Evolutionary conservation across 495 filamentous ascomycete genomes (phyloP).

Genomic region (Penicillium arizonense): DNA sequence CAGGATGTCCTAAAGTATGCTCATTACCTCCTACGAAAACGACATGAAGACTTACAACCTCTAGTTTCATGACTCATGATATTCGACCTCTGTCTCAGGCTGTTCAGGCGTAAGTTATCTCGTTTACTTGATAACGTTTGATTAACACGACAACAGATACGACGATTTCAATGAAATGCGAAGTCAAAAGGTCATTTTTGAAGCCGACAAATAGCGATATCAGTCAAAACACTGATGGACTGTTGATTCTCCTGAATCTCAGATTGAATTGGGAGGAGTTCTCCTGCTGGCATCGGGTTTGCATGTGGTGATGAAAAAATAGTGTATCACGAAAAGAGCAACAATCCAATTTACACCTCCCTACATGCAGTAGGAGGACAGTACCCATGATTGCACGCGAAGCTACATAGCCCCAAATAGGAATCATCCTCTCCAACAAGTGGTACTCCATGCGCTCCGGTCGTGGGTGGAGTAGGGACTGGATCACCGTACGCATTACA

Average conservation of each 20-base stretch:
- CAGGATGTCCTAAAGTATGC: constrained; percentile 33
- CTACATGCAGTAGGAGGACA: constrained; percentile 40
- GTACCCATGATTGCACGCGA: constrained; percentile 40
- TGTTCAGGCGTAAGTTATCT: constrained; percentile 26
- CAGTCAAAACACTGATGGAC: too few species aligned
- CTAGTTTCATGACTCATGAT: constrained; percentile 36
- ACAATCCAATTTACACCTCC: background rate
- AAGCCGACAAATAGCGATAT: constrained; percentile 26
- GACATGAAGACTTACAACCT: constrained; percentile 10
- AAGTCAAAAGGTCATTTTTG: constrained; percentile 38
- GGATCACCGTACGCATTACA: constrained; percentile 35
- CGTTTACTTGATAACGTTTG: background rate
- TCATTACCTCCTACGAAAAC: too few species aligned
- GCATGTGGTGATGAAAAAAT: too few species aligned
- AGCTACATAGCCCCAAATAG: constrained; percentile 43
- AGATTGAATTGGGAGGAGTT: too few species aligned
- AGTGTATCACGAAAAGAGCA: too few species aligned
- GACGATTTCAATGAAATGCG: constrained; percentile 38
- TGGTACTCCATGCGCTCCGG: constrained; percentile 27
- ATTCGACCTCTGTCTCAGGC: constrained; percentile 38
- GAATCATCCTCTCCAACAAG: constrained; percentile 28
- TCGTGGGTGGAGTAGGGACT: constrained; percentile 21
- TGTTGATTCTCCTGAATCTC: too few species aligned
- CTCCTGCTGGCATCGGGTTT: too few species aligned
- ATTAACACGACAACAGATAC: constrained; percentile 16